Base-by-base conservation (phyloP, 169 alveolate genomes). In the Babesia sp. region DNA sequence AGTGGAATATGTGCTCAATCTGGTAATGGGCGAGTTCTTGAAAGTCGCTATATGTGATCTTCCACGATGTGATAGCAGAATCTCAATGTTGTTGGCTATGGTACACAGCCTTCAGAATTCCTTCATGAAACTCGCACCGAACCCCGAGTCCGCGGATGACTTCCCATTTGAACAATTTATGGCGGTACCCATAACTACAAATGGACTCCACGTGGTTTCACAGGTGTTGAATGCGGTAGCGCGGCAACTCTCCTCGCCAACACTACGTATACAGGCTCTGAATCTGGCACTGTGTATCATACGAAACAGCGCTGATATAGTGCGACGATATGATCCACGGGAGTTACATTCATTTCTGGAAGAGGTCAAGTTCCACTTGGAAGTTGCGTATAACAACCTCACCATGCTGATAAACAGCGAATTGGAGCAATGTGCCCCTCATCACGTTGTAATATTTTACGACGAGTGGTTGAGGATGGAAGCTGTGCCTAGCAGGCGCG, bases 281-380 rank as follows among this genome's bases (percentile, higher is more conserved):
- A 33, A 29, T 20, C 20, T 72, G 56, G 69, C 66, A 20, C 53
- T 57, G 20, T 41, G 50, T 42, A 29, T 60, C 0, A 42, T 63
- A 0, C 37, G 36, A 20, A 44, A 72, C 60, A 39, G 50, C 56
- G 42, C 24, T 29, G 57, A 72, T 22, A 53, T 60, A 7, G n/a
- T 72, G 14, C 0, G 12, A 18, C 5, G 31, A 24, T 44, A 69
- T 46, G 7, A 54, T 39, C 55, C 46, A 22, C 2, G n/a, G 29
- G 67, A 53, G 42, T 24, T 72, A 31, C 18, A 37, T 11, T 34
- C 36, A 37, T 37, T 79, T 24, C 53, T 48, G 51, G 87, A 79
- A 1, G 87, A 79, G 37, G n/a, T 79, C 16, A 42, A 68, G 75
- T 79, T 79, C 61, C 87, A 79, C 71, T 54, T 79, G 39, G 83